Conservation (phyloP, 2,329 filamentous ascomycete genomes). For the Fusarium cicatricum region DNA sequence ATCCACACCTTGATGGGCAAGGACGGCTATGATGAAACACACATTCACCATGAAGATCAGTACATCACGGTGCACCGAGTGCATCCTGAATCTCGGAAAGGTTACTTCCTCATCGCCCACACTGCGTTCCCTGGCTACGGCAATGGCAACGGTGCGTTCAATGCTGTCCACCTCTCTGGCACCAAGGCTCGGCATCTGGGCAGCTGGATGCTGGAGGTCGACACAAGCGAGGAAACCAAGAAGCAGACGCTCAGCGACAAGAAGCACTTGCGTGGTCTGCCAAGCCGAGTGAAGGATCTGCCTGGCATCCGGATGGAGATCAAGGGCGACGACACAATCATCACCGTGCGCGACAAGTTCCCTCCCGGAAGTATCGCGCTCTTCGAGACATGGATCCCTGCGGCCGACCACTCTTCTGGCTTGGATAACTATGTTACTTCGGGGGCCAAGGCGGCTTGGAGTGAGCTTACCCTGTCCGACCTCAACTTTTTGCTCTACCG, state of each 20-base stretch:
- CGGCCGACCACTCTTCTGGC: slow-evolving; percentile 82
- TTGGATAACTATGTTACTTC: slow-evolving; percentile 88
- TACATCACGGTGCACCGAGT: slow-evolving; percentile 97
- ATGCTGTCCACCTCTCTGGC: slow-evolving; percentile 79
- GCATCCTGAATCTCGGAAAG: slow-evolving; percentile 89
- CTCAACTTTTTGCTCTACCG: slow-evolving; percentile 93
- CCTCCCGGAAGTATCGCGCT: slow-evolving; percentile 93
- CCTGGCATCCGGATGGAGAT: slow-evolving; percentile 76
- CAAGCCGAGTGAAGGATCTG: slow-evolving; percentile 79
- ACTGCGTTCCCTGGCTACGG: slow-evolving; percentile 94
- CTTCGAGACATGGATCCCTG: slow-evolving; percentile 95
- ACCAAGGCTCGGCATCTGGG: slow-evolving; percentile 88
- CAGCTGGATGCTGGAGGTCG: slow-evolving; percentile 91
- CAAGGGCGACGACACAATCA: slow-evolving; percentile 77
- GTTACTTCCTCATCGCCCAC: slow-evolving; percentile 94
- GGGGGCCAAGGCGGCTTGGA: slow-evolving; percentile 81
- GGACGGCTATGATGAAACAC: slow-evolving; percentile 92
- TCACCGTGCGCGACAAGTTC: slow-evolving; percentile 83
- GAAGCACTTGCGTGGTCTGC: slow-evolving; percentile 79
- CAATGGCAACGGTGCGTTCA: slow-evolving; percentile 82
- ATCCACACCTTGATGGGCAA: slow-evolving; percentile 97
- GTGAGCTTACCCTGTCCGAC: slow-evolving; percentile 77
- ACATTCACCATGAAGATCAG: slow-evolving; percentile 95
- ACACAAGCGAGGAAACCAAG: slow-evolving; percentile 75
- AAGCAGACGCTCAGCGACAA: slow-evolving; percentile 73